Conservation (phyloP, 2,329 filamentous ascomycete genomes). For the Aspergillus glaucus region DNA sequence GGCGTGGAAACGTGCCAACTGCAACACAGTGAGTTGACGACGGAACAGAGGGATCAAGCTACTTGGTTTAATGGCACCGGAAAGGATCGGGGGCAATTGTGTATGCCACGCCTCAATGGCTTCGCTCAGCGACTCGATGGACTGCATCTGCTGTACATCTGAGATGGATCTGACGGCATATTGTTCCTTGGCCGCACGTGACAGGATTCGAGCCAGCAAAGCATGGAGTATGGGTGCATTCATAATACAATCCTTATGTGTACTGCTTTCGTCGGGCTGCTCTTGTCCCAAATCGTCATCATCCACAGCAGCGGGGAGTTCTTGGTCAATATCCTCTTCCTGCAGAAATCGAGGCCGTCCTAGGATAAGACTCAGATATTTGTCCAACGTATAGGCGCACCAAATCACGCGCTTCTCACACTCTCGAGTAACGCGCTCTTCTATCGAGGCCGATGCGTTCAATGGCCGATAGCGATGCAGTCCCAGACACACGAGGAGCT, state of each 20-base stretch:
- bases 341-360: conserved; percentile 32
- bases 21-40: conserved; percentile 15
- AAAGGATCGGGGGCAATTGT: conserved; percentile 11
- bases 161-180: conserved; percentile 10
- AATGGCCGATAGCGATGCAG: conserved; percentile 22
- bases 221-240: conserved; percentile 18
- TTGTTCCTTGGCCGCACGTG: conserved; percentile 13
- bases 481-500: conserved; percentile 32
- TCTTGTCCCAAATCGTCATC: conserved; percentile 4
- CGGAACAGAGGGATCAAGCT: conserved; percentile 14
- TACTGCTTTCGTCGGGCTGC: not conserved
- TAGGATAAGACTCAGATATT: conserved; percentile 34
- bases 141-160: conserved; percentile 9
- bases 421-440: conserved; percentile 7
- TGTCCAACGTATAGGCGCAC: conserved; percentile 35
- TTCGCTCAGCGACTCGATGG: conserved; percentile 5
- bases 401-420: conserved; percentile 33
- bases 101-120: conserved; percentile 11
- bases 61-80: conserved; percentile 14
- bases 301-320: conserved; percentile 8
- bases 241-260: conserved; percentile 16
- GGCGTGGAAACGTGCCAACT: conserved; percentile 15
- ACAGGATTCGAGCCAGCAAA: conserved; percentile 12
- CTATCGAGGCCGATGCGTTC: conserved; percentile 1
- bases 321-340: conserved; percentile 22